Evolutionary conservation across 2,329 filamentous ascomycete genomes (phyloP), one percentile per base, ranked within the genome.

Genomic region (Botrytis fabae): DNA sequence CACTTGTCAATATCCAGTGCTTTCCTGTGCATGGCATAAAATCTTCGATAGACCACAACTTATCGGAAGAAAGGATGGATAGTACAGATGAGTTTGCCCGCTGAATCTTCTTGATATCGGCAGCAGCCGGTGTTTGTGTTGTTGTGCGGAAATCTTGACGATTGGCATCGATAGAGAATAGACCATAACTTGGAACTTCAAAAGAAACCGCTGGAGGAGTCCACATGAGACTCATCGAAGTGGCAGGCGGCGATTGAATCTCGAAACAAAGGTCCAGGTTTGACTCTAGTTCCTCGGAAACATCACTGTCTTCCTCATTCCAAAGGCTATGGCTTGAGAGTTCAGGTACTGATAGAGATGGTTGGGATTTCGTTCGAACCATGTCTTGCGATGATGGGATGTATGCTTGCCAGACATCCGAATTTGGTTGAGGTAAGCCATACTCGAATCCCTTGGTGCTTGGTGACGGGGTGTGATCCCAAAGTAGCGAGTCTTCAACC

Each of bases 401-500:
- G 22, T 79, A 71, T 59, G 75, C 72, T 40, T 74, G 62, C 78
- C 79, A 80, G 18, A 75, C 51, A 60, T 35, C 66, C 25, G 73
- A 62, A 12, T 75, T 73, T 20, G 79, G 78, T 65, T 79, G 78
- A 60, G 77, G 74, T n/a, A 79, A 70, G 8, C 78, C 65, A 57
- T 69, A 51, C 35, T 42, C 32, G 40, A 59, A 70, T n/a, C 20
- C 40, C 40, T 42, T 63, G 4, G 32, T 28, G n/a, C 16, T 4
- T 12, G 38, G 14, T 38, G 38, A 28, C 10, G 18, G 44, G 16
- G 4, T 48, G 16, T 32, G 64, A 32, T 51, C 35, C 78, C 77
- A 79, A n/a, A 79, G 75, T 28, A 76, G 64, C 35, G 76, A 74
- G 25, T 68, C 28, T 60, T 64, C 54, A 22, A n/a, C 59, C 6